These are phyloP conservation scores for Blastobotrys aristatus DNA, from an alignment of 1,139 yeast genomes.

Conservation along the genomic window DNA sequence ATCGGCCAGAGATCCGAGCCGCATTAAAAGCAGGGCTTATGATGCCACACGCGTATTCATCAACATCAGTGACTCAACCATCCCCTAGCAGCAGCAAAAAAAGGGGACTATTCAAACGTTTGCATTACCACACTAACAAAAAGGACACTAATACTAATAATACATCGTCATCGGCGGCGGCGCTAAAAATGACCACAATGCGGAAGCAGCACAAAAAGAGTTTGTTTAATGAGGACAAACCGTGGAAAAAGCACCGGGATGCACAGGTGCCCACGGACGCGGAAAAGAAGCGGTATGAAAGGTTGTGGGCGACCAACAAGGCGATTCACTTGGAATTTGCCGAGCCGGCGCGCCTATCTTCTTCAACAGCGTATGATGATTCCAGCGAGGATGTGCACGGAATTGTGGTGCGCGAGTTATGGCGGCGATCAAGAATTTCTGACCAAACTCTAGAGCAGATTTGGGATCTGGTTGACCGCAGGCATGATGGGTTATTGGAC, in stretches of 20 bases:
- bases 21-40: conserved; percentile 9
- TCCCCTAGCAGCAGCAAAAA: no score
- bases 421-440: conserved; percentile 74
- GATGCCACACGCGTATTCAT: conserved; percentile 3
- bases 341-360: no score
- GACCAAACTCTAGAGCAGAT: conserved; percentile 57
- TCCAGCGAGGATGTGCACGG: conserved; percentile 43
- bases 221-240: conserved; percentile 80
- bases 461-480: conserved; percentile 75
- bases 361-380: background rate
- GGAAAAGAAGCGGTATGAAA: conserved; percentile 85
- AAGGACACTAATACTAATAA: background rate
- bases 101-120: background rate
- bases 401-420: conserved; percentile 66
- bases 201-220: conserved; percentile 51
- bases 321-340: conserved; percentile 52
- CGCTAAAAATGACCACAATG: conserved; percentile 46
- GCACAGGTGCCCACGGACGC: conserved; percentile 55
- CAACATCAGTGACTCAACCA: background rate
- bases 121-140: background rate
- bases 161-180: background rate
- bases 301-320: conserved; percentile 85
- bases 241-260: conserved; percentile 86
- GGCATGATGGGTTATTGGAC: conserved; percentile 72
- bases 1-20: conserved; percentile 11